These are phyloP conservation scores for Xerocomus brunneocitrinus DNA, from an alignment of 768 basidiomycete genomes.

Conservation along the genomic window DNA sequence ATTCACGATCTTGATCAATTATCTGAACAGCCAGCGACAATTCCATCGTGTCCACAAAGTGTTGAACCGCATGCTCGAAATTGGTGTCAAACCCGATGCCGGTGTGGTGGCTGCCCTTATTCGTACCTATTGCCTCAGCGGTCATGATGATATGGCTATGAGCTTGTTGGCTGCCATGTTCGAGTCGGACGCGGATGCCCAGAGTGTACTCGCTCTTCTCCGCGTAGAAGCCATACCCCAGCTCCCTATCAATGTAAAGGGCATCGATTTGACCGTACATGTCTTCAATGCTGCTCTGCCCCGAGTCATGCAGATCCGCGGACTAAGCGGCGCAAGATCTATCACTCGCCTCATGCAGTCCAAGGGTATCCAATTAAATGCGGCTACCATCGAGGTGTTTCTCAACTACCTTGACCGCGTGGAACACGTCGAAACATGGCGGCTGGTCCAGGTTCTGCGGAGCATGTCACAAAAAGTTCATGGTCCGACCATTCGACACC, in stretches of 20 bases:
- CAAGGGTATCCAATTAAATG: slow-evolving; percentile 47
- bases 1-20: slow-evolving; percentile 59
- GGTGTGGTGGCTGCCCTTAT: slow-evolving; percentile 51
- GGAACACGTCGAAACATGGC: slow-evolving; percentile 41
- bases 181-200: slow-evolving; percentile 24
- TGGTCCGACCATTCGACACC: slow-evolving; percentile 49
- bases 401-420: slow-evolving; percentile 46
- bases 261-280: slow-evolving; percentile 34
- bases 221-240: slow-evolving; percentile 13
- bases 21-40: slow-evolving; percentile 42
- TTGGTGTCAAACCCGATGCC: slow-evolving; percentile 42
- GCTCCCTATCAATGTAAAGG: slow-evolving; percentile 28
- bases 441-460: slow-evolving; percentile 46
- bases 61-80: slow-evolving; percentile 42
- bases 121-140: slow-evolving; percentile 47
- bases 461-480: slow-evolving; percentile 38
- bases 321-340: slow-evolving; percentile 42
- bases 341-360: slow-evolving; percentile 55
- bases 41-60: slow-evolving; percentile 43
- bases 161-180: slow-evolving; percentile 48
- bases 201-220: slow-evolving; percentile 18
- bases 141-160: slow-evolving; percentile 47
- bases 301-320: slow-evolving; percentile 44
- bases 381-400: slow-evolving; percentile 51
- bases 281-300: slow-evolving; percentile 62